Evolutionary conservation across 805 yeast species (phyloP).

Genomic region (Metschnikowia kunwiensis): DNA sequence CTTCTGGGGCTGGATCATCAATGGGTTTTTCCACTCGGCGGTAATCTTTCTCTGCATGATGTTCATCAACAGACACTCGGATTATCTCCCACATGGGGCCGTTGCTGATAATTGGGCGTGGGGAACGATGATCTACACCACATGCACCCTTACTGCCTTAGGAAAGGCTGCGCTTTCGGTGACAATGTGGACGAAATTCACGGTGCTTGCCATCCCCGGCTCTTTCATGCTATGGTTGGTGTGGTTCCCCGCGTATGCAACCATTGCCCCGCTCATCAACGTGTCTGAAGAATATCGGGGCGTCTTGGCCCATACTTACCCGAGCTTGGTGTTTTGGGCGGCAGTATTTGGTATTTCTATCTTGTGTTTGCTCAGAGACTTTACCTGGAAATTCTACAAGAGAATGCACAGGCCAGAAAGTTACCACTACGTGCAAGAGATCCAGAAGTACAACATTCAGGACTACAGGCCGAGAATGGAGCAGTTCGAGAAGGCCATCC

Average conservation of each 20-base stretch:
- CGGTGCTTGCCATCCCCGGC: slow-evolving; percentile 91
- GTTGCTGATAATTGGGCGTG: slow-evolving; percentile 89
- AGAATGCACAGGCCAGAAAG: slow-evolving; percentile 89
- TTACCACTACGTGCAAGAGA: slow-evolving; percentile 93
- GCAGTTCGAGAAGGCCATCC: slow-evolving; percentile 93
- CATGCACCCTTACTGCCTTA: slow-evolving; percentile 81
- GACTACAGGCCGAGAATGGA: slow-evolving; percentile 96
- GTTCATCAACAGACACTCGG: slow-evolving; percentile 66
- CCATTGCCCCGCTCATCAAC: slow-evolving; percentile 75
- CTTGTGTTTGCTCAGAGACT: slow-evolving; percentile 79
- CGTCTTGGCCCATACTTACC: slow-evolving; percentile 68
- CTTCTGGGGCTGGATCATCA: slow-evolving; percentile 96
- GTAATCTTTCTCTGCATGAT: slow-evolving; percentile 72
- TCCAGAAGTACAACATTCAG: slow-evolving; percentile 90
- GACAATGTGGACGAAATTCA: slow-evolving; percentile 92
- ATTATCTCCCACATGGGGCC: slow-evolving; percentile 62
- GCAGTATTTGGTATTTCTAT: slow-evolving; percentile 70
- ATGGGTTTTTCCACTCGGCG: slow-evolving; percentile 93
- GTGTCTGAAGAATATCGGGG: slow-evolving; percentile 87
- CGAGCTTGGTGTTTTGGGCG: slow-evolving; percentile 81
- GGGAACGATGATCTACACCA: slow-evolving; percentile 88
- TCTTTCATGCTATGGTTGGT: slow-evolving; percentile 80
- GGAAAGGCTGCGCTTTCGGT: slow-evolving; percentile 95
- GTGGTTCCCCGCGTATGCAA: slow-evolving; percentile 83
- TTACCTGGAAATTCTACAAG: slow-evolving; percentile 91